A percentile compares a stretch with the other conserved stretches of the same genome.
Evolutionary conservation across 2,329 filamentous ascomycete species (phyloP).

Genomic region (Colletotrichum sp.): DNA sequence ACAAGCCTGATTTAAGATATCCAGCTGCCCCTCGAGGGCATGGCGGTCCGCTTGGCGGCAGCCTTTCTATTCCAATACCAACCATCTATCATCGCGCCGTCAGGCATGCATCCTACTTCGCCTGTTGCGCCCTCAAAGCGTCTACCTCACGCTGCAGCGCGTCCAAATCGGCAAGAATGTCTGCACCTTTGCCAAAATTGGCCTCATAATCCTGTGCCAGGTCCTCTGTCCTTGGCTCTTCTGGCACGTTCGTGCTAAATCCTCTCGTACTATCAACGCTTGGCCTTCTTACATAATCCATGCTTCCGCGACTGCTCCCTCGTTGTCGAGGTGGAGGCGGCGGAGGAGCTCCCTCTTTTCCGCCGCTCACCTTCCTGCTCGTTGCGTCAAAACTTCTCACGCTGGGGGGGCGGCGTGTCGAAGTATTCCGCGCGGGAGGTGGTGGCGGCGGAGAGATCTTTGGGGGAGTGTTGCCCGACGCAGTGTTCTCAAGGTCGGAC

Average conservation of each 20-base stretch:
- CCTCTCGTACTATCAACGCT: slow-evolving; percentile 34
- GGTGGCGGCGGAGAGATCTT: slow-evolving; percentile 45
- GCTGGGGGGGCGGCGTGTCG: slow-evolving; percentile 50
- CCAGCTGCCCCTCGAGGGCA: background rate
- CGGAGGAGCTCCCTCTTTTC: slow-evolving; percentile 39
- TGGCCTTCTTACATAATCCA: slow-evolving; percentile 38
- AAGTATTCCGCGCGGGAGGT: slow-evolving; percentile 49
- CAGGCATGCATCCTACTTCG: slow-evolving; percentile 20
- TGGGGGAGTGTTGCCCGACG: background rate
- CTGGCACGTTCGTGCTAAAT: slow-evolving; percentile 32
- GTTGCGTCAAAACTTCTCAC: slow-evolving; percentile 44
- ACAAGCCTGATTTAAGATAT: slow-evolving; percentile 5
- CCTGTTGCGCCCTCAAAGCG: slow-evolving; percentile 56
- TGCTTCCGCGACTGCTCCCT: slow-evolving; percentile 50
- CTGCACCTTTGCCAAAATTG: slow-evolving; percentile 42
- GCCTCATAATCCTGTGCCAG: slow-evolving; percentile 23
- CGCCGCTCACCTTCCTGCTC: slow-evolving; percentile 6
- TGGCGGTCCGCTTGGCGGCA: background rate
- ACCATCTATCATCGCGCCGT: slow-evolving; percentile 1
- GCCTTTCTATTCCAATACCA: slow-evolving; percentile 1
- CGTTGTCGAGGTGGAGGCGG: slow-evolving; percentile 54
- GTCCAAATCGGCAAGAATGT: slow-evolving; percentile 76
- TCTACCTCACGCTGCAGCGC: slow-evolving; percentile 80
- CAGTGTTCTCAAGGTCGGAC: background rate
- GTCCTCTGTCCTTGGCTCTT: slow-evolving; percentile 24